Evolutionary conservation across 2,329 filamentous ascomycete species (phyloP), one percentile per base, ranked within the genome.

Genomic region (Hysterium pulicare): DNA sequence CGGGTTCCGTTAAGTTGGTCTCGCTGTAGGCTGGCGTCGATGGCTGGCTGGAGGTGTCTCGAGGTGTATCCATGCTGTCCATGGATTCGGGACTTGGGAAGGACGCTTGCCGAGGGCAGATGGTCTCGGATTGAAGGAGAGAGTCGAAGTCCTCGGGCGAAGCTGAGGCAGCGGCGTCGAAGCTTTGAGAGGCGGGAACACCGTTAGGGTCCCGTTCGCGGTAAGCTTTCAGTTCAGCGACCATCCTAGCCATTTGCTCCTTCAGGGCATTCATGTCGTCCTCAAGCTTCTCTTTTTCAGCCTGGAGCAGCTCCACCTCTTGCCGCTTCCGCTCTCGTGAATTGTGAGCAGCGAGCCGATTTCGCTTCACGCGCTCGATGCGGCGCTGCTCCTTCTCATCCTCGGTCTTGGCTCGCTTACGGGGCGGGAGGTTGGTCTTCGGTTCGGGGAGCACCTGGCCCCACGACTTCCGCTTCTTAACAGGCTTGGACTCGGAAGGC

Each of bases 381-480:
- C 93, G 87, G 33, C 93, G 86, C 70, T 98, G 93, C 71, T 97
- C 93, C 73, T 98, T 98, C 71, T 98, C 93, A 61, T 96, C 93
- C 59, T 95, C 91, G 2, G 93, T 98, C 79, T 97, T 98, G 57
- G 93, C 93, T 49, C 93, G 89, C 81, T 98, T 98, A 54, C 90
- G 84, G 30, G 91, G 91, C 47, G 91, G 91, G 6, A 97, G 82
- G 62, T 91, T 94, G 23, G 93, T 97, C 79, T 96, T 97, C 33
- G 93, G 93, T 63, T 94, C 88, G 15, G 93, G 93, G 31, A 97
- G 82, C 66, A 95, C 88, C 70, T 98, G 93, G 38, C 93, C 93
- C 93, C 93, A 98, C 37, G 93, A 97, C 74, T 97, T 98, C 60
- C 93, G 79, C 81, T 96, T 96, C 81, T 96, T 96, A 26, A 78